phyloP scores from a whole-genome alignment of 352 stramenopile genomes.

The Phytophthora aleatoria region DNA sequence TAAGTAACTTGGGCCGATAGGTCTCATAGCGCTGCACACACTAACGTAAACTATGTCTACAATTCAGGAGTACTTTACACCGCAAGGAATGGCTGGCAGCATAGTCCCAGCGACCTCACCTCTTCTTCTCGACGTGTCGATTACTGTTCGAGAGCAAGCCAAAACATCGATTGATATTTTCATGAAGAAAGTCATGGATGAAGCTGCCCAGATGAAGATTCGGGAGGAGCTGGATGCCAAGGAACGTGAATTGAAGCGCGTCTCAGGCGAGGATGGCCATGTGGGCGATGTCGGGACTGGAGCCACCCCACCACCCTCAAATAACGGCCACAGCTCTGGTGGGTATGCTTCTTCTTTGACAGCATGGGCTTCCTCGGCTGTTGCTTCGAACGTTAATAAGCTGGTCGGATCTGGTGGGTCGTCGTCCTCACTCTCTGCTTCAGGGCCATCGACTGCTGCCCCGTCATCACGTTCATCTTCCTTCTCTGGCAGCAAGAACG shows the following conservation, averaged over 20 bases:
- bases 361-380: conserved; percentile 75
- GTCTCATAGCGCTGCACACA: neutral
- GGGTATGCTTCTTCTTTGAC: conserved; percentile 73
- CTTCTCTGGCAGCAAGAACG: conserved; percentile 19
- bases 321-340: conserved; percentile 35
- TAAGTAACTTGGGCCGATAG: conserved; percentile 24
- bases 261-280: conserved; percentile 36
- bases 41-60: conserved; percentile 6
- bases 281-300: conserved; percentile 14
- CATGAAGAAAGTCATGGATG: conserved; percentile 82
- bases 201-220: conserved; percentile 81
- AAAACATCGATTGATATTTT: conserved; percentile 76
- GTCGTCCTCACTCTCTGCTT: conserved; percentile 28
- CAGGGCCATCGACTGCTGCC: conserved; percentile 9
- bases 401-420: conserved; percentile 53
- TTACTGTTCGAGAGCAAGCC: conserved; percentile 80
- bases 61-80: conserved; percentile 73
- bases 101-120: conserved; percentile 81
- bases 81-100: conserved; percentile 68
- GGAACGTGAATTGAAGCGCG: conserved; percentile 64
- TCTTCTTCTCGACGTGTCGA: conserved; percentile 79
- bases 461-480: conserved; percentile 38
- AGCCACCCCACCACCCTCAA: conserved; percentile 15
- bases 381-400: conserved; percentile 72
- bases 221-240: conserved; percentile 67